Evolutionary conservation across 768 basidiomycete species (phyloP).

Genomic region (Boletus rubescentipes): DNA sequence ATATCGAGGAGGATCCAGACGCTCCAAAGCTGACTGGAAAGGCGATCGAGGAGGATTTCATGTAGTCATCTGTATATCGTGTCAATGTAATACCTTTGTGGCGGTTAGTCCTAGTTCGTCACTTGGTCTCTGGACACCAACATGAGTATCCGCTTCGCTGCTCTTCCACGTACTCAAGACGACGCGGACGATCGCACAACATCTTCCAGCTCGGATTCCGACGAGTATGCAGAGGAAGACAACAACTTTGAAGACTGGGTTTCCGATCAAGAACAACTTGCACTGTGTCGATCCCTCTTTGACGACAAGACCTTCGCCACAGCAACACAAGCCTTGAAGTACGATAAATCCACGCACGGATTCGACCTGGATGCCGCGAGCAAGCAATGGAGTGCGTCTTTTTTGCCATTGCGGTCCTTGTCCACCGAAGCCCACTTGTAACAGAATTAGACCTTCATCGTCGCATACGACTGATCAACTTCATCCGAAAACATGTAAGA

Average conservation of each 20-base stretch:
- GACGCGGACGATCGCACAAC: conserved; percentile 10
- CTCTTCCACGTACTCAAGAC: conserved; percentile 1
- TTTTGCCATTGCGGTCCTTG: not conserved
- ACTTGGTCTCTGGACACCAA: not conserved
- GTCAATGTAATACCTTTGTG: not conserved
- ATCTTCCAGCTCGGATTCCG: conserved; percentile 25
- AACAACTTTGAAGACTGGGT: conserved; percentile 80
- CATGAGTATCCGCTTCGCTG: conserved; percentile 34
- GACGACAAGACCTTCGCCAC: conserved; percentile 62
- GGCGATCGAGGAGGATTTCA: conserved; percentile 87
- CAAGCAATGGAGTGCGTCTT: conserved; percentile 52
- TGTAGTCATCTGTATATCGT: conserved; percentile 46
- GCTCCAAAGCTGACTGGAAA: conserved; percentile 56
- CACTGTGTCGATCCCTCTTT: conserved; percentile 71
- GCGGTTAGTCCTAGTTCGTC: not conserved
- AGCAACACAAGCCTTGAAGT: conserved; percentile 53
- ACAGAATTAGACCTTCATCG: conserved; percentile 77
- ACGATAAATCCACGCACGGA: conserved; percentile 60
- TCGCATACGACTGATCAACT: conserved; percentile 82
- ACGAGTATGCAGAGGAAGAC: conserved; percentile 41
- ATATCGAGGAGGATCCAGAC: conserved; percentile 57
- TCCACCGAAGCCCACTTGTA: not conserved
- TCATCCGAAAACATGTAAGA: conserved; percentile 72
- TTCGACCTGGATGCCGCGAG: conserved; percentile 61
- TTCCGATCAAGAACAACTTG: conserved; percentile 58